These are phyloP conservation scores for Berkeleyomyces rouxiae DNA, from an alignment of 2,329 filamentous ascomycete species.

Conservation along the genomic window DNA sequence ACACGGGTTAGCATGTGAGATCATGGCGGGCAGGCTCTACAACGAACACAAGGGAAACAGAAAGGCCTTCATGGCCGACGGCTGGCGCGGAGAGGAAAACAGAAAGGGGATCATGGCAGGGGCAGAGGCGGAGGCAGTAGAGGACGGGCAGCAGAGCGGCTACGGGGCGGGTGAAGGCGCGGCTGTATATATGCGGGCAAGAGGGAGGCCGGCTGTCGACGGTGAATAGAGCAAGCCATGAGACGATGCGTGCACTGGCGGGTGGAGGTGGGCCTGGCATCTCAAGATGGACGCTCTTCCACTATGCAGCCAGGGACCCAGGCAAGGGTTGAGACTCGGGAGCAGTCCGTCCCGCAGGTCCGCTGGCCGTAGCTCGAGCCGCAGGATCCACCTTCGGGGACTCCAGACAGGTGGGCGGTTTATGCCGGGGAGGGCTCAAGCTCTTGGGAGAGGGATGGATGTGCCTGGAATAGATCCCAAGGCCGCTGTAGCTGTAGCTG, in stretches of 20 bases:
- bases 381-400: not conserved
- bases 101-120: not conserved
- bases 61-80: not conserved
- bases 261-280: not conserved
- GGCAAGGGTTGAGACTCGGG: not conserved
- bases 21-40: constrained; percentile 3
- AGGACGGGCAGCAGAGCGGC: not conserved
- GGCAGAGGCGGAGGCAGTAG: not conserved
- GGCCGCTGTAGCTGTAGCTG: no score
- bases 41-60: not conserved
- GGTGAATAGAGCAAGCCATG: no score
- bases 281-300: no score
- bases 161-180: not conserved
- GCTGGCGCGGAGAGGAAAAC: not conserved
- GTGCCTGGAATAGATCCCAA: no score
- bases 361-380: not conserved
- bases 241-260: not conserved
- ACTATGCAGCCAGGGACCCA: no score
- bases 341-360: not conserved
- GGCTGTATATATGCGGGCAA: not conserved
- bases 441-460: not conserved
- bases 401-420: not conserved
- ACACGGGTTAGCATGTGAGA: constrained; percentile 8
- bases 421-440: not conserved
- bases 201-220: not conserved